These are phyloP conservation scores for Trametes polyzona DNA, from an alignment of 1,284 basidiomycete species.

Conservation along the genomic window DNA sequence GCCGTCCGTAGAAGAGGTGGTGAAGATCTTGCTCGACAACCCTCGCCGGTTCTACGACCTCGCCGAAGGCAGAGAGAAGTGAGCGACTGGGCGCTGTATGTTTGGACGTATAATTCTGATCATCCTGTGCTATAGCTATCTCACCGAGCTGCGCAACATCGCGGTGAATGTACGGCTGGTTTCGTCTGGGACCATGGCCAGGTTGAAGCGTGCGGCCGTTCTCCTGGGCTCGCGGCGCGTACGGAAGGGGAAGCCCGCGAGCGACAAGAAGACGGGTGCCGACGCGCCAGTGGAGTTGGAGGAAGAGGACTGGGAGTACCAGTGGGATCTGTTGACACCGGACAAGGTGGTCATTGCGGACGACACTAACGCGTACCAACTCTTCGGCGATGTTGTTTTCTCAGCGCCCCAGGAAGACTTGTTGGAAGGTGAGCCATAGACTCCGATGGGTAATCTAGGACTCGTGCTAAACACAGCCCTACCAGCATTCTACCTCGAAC, in stretches of 20 bases:
- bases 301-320: conserved; percentile 70
- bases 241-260: conserved; percentile 38
- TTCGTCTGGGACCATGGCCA: conserved; percentile 53
- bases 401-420: conserved; percentile 91
- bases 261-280: conserved; percentile 36
- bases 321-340: conserved; percentile 66
- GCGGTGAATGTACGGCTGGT: conserved; percentile 76
- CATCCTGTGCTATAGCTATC: conserved; percentile 56
- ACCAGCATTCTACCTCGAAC: conserved; percentile 65
- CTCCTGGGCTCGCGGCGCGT: conserved; percentile 73
- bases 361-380: conserved; percentile 74
- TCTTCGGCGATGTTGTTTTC: conserved; percentile 80
- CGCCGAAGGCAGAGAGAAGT: conserved; percentile 68
- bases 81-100: conserved; percentile 31
- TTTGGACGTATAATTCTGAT: background rate
- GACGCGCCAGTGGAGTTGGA: conserved; percentile 39
- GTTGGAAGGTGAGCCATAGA: conserved; percentile 59
- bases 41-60: conserved; percentile 74
- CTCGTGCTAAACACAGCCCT: background rate
- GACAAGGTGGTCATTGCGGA: conserved; percentile 79
- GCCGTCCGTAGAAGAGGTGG: conserved; percentile 85
- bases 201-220: conserved; percentile 75
- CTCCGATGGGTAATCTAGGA: background rate
- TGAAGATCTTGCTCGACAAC: conserved; percentile 63
- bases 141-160: conserved; percentile 84